These are phyloP conservation scores for Yamadazyma philogaea DNA, from an alignment of 805 yeast genomes.

Conservation along the genomic window DNA sequence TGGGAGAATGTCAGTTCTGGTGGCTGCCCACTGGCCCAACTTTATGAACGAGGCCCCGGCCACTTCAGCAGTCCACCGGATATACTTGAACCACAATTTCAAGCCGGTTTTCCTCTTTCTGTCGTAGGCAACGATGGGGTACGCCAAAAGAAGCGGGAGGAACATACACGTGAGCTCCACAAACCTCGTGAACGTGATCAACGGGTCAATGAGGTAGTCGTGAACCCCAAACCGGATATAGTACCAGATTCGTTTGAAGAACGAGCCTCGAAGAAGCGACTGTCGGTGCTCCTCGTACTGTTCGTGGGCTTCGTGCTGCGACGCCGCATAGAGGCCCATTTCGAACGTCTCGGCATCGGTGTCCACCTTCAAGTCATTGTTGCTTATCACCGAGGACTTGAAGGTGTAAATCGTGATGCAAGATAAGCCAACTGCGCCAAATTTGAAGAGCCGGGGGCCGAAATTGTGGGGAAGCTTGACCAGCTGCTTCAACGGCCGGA, in stretches of 20 bases:
- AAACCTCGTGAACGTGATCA: constrained; percentile 65
- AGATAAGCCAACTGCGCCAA: constrained; percentile 11
- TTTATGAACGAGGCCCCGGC: constrained; percentile 93
- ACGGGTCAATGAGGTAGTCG: constrained; percentile 67
- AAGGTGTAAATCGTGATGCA: constrained; percentile 8
- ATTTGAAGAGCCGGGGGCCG: constrained; percentile 2
- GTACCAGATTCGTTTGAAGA: constrained; percentile 30
- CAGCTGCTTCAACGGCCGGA: neutral
- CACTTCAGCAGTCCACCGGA: constrained; percentile 65
- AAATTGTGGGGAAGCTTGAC: neutral
- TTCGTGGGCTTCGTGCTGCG: constrained; percentile 51
- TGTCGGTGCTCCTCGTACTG: constrained; percentile 35
- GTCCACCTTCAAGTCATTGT: constrained; percentile 45
- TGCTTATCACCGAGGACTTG: constrained; percentile 16
- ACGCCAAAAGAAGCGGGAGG: constrained; percentile 59
- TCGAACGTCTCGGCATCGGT: constrained; percentile 63
- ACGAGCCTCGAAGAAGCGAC: constrained; percentile 18
- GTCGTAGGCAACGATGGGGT: constrained; percentile 68
- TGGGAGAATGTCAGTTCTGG: constrained; percentile 91
- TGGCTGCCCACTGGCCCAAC: constrained; percentile 99
- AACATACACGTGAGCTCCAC: constrained; percentile 64
- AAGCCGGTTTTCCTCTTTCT: constrained; percentile 51
- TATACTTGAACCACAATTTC: constrained; percentile 62
- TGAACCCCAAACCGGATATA: constrained; percentile 40
- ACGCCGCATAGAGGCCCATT: constrained; percentile 58